These are phyloP conservation scores for Malassezia pachydermatis DNA, from an alignment of 1,284 basidiomycete species.

Conservation along the genomic window DNA sequence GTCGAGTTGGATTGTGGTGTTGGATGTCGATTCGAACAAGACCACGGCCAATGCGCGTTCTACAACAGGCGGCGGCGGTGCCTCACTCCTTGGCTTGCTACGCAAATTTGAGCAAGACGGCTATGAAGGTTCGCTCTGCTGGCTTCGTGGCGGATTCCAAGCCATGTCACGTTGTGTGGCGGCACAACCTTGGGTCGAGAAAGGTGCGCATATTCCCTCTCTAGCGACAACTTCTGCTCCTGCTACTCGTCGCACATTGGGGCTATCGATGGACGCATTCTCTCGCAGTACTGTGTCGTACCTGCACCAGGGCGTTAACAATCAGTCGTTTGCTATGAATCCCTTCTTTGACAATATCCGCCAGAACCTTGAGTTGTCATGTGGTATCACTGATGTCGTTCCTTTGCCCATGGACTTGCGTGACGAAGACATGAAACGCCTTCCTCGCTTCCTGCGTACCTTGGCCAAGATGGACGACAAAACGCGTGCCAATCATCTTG, in stretches of 20 bases:
- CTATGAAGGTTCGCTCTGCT: slow-evolving; percentile 37
- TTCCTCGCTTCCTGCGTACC: slow-evolving; percentile 70
- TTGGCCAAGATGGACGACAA: slow-evolving; percentile 55
- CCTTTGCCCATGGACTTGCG: slow-evolving; percentile 21
- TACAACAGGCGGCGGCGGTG: slow-evolving; percentile 36
- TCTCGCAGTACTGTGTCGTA: slow-evolving; percentile 21
- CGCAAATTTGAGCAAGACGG: slow-evolving; percentile 42
- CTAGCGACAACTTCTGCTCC: background rate
- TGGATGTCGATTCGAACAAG: slow-evolving; percentile 35
- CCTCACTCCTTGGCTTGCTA: slow-evolving; percentile 41
- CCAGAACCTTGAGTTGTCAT: slow-evolving; percentile 79
- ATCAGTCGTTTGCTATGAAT: slow-evolving; percentile 25
- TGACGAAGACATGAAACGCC: slow-evolving; percentile 46
- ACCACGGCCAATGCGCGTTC: slow-evolving; percentile 33
- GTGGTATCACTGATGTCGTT: slow-evolving; percentile 55
- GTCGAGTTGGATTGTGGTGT: slow-evolving; percentile 28
- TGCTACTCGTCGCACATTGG: slow-evolving; percentile 8
- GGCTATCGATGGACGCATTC: slow-evolving; percentile 38
- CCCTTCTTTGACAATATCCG: slow-evolving; percentile 73
- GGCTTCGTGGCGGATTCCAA: slow-evolving; percentile 42
- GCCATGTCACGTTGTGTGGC: too few species aligned
- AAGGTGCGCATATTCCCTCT: background rate
- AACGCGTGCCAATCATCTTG: slow-evolving; percentile 66
- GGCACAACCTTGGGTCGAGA: background rate
- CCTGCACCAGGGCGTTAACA: background rate